phyloP scores from a whole-genome alignment of 805 yeast species.

The Wickerhamiella siamensis region DNA sequence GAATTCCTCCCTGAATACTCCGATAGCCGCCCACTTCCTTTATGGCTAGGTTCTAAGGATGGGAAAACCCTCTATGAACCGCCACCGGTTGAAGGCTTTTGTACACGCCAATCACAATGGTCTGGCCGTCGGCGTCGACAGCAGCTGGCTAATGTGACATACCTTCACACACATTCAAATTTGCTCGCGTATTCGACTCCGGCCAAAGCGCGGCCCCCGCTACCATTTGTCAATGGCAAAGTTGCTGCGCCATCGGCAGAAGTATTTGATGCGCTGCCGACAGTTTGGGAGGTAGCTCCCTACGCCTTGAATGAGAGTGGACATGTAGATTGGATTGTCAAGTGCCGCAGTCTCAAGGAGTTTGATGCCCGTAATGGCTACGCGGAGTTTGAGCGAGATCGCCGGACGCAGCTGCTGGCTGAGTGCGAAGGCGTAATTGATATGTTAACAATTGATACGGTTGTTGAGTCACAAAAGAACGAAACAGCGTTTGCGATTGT shows the following conservation, averaged over 20 bases:
- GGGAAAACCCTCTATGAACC: conserved; percentile 39
- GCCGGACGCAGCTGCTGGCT: conserved; percentile 42
- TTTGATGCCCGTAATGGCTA: conserved; percentile 37
- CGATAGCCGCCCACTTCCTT: conserved; percentile 18
- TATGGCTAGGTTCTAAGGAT: conserved; percentile 3
- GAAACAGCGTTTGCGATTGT: conserved; percentile 18
- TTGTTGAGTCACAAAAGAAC: conserved; percentile 8
- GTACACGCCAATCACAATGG: conserved; percentile 41
- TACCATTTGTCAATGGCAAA: conserved; percentile 19
- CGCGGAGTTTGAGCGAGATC: conserved; percentile 52
- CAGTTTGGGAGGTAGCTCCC: conserved; percentile 36
- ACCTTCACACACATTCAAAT: conserved; percentile 49
- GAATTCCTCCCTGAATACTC: conserved; percentile 38
- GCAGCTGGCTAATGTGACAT: conserved; percentile 38
- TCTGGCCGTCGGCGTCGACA: conserved; percentile 29
- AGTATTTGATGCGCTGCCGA: conserved; percentile 23
- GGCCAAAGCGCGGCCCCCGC: conserved; percentile 43
- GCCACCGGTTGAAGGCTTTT: conserved; percentile 66
- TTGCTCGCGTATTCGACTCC: conserved; percentile 45
- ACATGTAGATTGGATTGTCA: conserved; percentile 48
- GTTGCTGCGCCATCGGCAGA: conserved; percentile 10
- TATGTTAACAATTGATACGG: conserved; percentile 31
- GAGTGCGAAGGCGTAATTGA: conserved; percentile 52
- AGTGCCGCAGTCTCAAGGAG: conserved; percentile 26
- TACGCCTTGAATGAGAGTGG: conserved; percentile 36